These are phyloP conservation scores for Lunasporangiospora selenospora DNA, from an alignment of 192 early-diverging fungal genomes.

Conservation along the genomic window DNA sequence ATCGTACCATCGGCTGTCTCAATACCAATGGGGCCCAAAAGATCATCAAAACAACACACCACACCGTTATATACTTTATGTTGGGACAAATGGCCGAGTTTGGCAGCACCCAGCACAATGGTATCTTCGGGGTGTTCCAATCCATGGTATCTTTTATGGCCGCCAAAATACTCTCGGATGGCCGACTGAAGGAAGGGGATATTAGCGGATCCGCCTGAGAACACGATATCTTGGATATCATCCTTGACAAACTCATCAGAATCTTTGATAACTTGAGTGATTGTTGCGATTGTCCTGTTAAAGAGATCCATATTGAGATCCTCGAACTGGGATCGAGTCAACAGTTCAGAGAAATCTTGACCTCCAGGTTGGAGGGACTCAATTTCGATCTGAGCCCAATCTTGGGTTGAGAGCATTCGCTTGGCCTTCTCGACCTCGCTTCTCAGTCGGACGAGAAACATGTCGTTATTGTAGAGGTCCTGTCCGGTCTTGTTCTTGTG, in stretches of 20 bases:
- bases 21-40: constrained; percentile 79
- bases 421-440: constrained; percentile 48
- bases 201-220: constrained; percentile 87
- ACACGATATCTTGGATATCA: constrained; percentile 86
- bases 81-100: constrained; percentile 57
- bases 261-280: constrained; percentile 87
- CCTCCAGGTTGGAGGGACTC: constrained; percentile 1
- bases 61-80: constrained; percentile 41
- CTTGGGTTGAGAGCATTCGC: constrained; percentile 9
- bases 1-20: constrained; percentile 94
- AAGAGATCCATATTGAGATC: constrained; percentile 87
- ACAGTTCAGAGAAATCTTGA: constrained; percentile 77
- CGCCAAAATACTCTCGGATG: constrained; percentile 82
- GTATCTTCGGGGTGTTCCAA: constrained; percentile 84
- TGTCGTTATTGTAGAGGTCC: constrained; percentile 5
- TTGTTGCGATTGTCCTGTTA: constrained; percentile 82
- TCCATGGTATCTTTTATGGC: constrained; percentile 83
- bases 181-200: constrained; percentile 87
- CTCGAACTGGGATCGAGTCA: constrained; percentile 89
- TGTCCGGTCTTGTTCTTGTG: constrained; percentile 76
- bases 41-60: constrained; percentile 53
- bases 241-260: constrained; percentile 66
- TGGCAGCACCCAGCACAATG: constrained; percentile 84
- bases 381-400: constrained; percentile 13
- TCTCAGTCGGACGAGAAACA: neutral